A percentile compares a stretch with the other conserved stretches of the same genome.
Conservation (phyloP, 352 stramenopile genomes). For the Phytophthora cajani region DNA sequence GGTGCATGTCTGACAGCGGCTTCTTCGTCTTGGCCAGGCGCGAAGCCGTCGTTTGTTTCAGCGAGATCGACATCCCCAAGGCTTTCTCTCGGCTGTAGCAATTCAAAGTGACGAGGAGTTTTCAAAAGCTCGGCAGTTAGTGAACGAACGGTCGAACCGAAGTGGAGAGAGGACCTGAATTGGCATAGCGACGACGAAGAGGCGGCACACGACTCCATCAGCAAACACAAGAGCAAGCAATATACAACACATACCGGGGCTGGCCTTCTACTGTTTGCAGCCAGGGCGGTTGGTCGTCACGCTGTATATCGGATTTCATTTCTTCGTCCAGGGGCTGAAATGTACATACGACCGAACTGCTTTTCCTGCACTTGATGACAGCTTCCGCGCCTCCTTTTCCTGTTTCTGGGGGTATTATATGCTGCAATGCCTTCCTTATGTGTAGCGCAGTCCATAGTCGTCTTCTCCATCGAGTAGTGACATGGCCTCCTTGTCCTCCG, state of each 20-base stretch:
- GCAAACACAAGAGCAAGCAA: neutral
- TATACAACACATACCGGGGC: constrained; percentile 16
- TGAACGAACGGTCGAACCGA: constrained; percentile 17
- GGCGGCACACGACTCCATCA: neutral
- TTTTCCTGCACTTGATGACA: constrained; percentile 26
- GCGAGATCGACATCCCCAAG: constrained; percentile 42
- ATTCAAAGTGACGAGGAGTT: constrained; percentile 31
- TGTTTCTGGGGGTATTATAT: constrained; percentile 23
- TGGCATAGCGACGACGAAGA: constrained; percentile 19
- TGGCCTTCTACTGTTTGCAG: constrained; percentile 10
- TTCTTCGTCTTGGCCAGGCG: constrained; percentile 82
- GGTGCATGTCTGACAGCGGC: constrained; percentile 82
- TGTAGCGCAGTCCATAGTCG: constrained; percentile 81
- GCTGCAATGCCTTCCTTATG: constrained; percentile 44
- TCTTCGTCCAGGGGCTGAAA: constrained; percentile 31
- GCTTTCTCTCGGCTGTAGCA: neutral
- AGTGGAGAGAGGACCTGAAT: constrained; percentile 14
- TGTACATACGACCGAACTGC: constrained; percentile 22
- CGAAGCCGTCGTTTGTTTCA: constrained; percentile 63
- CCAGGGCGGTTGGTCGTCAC: constrained; percentile 6
- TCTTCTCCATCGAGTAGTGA: constrained; percentile 73
- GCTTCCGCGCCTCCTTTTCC: constrained; percentile 17
- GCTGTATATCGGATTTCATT: constrained; percentile 24
- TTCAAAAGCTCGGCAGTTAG: constrained; percentile 26
- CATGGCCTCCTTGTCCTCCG: constrained; percentile 85